Conservation (phyloP, 2,329 filamentous ascomycete genomes). For the Cylindrodendrum hubeiense region DNA sequence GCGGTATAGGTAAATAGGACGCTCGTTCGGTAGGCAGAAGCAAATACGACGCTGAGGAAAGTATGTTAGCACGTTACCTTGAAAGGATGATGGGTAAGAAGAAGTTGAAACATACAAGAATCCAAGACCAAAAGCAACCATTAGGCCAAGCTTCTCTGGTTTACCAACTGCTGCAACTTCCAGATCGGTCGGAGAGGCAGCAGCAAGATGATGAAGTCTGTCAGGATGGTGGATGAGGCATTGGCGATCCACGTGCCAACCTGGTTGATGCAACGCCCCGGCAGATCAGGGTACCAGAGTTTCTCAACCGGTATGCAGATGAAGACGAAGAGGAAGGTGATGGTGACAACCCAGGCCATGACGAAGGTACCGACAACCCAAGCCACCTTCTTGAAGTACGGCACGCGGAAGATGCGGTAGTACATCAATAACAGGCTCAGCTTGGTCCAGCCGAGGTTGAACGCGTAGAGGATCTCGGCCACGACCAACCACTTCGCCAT, state of each 20-base stretch:
- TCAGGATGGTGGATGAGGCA: constrained; percentile 60
- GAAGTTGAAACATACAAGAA: constrained; percentile 53
- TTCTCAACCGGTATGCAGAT: constrained; percentile 64
- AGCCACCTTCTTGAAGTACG: constrained; percentile 56
- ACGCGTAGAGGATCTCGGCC: constrained; percentile 61
- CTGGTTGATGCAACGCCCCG: constrained; percentile 62
- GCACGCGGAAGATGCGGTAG: constrained; percentile 62
- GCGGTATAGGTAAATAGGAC: constrained; percentile 59
- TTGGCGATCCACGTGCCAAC: constrained; percentile 65
- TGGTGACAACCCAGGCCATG: constrained; percentile 60
- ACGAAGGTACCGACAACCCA: constrained; percentile 57
- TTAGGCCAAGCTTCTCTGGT: constrained; percentile 58
- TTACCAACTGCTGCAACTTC: constrained; percentile 56
- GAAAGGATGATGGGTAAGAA: no score
- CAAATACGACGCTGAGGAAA: constrained; percentile 57
- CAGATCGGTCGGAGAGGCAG: constrained; percentile 61
- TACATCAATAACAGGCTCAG: constrained; percentile 65
- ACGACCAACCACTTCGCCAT: constrained; percentile 62
- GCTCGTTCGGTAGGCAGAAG: constrained; percentile 61
- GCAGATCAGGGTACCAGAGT: constrained; percentile 59
- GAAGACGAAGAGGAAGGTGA: constrained; percentile 64
- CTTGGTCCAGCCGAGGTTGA: constrained; percentile 63
- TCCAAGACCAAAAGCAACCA: constrained; percentile 58
- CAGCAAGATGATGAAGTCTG: constrained; percentile 59
- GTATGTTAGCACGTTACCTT: not conserved